phyloP scores from a whole-genome alignment of 495 filamentous ascomycete species.

The Geoglossum glabrum region DNA sequence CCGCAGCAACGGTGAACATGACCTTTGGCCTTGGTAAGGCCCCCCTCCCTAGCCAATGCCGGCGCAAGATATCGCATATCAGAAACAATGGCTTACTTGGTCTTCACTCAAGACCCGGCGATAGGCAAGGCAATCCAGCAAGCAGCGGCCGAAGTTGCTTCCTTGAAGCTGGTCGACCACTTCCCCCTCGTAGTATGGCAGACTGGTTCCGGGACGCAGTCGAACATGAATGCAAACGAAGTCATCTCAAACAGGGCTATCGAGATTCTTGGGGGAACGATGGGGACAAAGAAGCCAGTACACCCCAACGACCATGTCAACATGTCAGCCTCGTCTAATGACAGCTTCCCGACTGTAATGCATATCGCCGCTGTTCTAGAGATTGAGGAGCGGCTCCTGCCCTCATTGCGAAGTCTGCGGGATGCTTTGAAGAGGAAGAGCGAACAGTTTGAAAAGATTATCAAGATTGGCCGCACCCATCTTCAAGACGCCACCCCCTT shows the following conservation, averaged over 20 bases:
- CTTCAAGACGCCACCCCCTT: conserved; percentile 93
- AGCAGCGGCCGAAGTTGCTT: conserved; percentile 82
- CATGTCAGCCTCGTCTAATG: conserved; percentile 95
- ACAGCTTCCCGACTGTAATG: conserved; percentile 99
- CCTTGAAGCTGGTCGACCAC: conserved; percentile 87
- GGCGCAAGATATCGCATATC: conserved; percentile 5
- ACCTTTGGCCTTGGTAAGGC: conserved; percentile 73
- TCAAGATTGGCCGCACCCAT: conserved; percentile 98
- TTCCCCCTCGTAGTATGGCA: conserved; percentile 99
- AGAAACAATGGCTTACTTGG: conserved; percentile 14
- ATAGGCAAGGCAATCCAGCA: conserved; percentile 85
- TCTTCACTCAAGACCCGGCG: conserved; percentile 52
- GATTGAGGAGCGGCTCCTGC: conserved; percentile 68
- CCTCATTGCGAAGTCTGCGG: conserved; percentile 60
- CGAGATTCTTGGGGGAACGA: conserved; percentile 84
- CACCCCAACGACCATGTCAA: conserved; percentile 99
- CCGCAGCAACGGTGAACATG: conserved; percentile 92
- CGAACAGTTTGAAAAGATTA: conserved; percentile 74
- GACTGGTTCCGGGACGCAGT: conserved; percentile 94
- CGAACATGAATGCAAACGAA: conserved; percentile 99
- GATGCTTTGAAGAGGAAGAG: conserved; percentile 73
- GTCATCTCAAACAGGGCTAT: conserved; percentile 99
- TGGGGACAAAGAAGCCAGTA: conserved; percentile 93
- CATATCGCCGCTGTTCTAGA: conserved; percentile 95
- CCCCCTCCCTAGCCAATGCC: conserved; percentile 1